These are phyloP conservation scores for Glutinoglossum americanum DNA, from an alignment of 495 filamentous ascomycete species.

Conservation along the genomic window DNA sequence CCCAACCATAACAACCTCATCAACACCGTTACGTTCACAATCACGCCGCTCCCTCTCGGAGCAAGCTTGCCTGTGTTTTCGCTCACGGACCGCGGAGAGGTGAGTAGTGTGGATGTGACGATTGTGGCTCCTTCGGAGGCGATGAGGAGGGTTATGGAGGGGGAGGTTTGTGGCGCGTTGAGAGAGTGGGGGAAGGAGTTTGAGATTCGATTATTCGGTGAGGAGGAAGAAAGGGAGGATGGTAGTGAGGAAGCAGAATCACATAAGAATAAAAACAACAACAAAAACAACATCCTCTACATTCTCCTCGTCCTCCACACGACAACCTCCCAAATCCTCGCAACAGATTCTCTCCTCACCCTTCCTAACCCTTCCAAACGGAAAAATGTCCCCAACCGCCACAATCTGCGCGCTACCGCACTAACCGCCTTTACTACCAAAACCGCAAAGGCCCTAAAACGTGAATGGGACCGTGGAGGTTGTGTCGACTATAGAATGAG, in stretches of 20 bases:
- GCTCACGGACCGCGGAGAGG: neutral
- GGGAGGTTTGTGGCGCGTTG: neutral
- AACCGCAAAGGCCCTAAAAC: slow-evolving; percentile 25
- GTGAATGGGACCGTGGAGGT: slow-evolving; percentile 31
- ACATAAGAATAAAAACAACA: neutral
- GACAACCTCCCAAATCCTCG: neutral
- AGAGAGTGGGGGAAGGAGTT: too few species aligned
- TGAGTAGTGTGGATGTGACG: neutral
- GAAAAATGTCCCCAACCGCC: neutral
- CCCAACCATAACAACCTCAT: slow-evolving; percentile 46
- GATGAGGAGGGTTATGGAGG: slow-evolving; percentile 9
- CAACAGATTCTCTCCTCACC: neutral
- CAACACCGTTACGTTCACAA: slow-evolving; percentile 19
- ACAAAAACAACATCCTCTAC: neutral
- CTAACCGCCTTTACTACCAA: neutral
- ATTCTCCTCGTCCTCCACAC: neutral
- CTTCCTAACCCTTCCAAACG: neutral
- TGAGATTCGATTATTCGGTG: too few species aligned
- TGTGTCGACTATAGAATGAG: slow-evolving; percentile 50
- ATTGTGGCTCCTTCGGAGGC: slow-evolving; percentile 20
- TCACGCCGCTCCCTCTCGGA: neutral
- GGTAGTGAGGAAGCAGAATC: too few species aligned
- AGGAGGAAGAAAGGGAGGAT: too few species aligned
- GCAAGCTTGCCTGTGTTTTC: neutral
- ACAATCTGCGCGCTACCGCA: too few species aligned